phyloP scores from a whole-genome alignment of 2,329 filamentous ascomycete species.

The Sarocladium kiliense region DNA sequence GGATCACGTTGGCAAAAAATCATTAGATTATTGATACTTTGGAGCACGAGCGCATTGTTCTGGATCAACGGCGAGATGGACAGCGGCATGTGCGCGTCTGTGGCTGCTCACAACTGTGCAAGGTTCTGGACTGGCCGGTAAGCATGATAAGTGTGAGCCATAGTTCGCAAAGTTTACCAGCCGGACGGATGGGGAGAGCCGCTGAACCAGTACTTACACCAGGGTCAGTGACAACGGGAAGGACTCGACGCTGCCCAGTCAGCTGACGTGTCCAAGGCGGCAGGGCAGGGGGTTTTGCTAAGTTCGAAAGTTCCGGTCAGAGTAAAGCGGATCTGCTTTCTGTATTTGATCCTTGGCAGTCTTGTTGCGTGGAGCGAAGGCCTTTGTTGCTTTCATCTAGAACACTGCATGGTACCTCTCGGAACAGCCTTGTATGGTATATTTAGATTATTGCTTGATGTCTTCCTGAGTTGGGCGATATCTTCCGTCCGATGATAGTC shows the following conservation, averaged over 20 bases:
- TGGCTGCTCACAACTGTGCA: no score
- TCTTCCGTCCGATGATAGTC: no score
- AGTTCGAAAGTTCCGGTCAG: not conserved
- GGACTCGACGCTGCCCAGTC: not conserved
- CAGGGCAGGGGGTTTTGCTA: not conserved
- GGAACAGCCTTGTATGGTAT: not conserved
- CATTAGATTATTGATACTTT: not conserved
- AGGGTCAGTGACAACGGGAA: not conserved
- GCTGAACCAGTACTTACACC: no score
- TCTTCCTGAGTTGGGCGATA: no score
- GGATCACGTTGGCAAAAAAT: no score
- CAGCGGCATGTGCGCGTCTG: no score
- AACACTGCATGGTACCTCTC: not conserved
- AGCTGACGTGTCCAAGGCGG: not conserved
- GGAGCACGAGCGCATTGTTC: not conserved
- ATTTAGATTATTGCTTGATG: no score
- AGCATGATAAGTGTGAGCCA: no score
- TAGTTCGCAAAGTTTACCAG: no score
- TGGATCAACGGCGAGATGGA: no score
- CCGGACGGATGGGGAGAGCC: no score
- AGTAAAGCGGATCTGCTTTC: not conserved
- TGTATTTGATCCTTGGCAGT: not conserved
- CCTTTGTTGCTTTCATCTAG: not conserved
- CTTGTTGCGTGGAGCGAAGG: not conserved
- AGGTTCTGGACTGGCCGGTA: no score